Conservation (phyloP, 352 stramenopile species). For the Phytophthora palmivora region DNA sequence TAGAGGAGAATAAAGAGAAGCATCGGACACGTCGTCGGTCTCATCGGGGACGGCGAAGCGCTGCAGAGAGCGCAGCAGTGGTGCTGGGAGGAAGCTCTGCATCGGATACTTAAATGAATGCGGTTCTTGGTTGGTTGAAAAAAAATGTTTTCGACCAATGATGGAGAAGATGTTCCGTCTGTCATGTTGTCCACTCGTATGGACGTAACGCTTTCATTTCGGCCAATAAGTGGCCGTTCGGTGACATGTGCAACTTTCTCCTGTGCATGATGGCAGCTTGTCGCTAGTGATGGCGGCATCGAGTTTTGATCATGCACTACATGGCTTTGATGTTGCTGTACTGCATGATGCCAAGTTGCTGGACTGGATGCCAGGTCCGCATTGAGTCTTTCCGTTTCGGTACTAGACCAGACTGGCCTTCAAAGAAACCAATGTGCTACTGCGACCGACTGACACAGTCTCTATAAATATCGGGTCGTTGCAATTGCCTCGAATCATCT, state of each 20-base stretch:
- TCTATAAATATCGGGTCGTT: constrained; percentile 2
- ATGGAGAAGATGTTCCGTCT: neutral
- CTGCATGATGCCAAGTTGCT: neutral
- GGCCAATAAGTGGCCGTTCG: constrained; percentile 12
- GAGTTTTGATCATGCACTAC: neutral
- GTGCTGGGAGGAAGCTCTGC: constrained; percentile 34
- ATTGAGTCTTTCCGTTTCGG: constrained; percentile 19
- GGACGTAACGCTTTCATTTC: constrained; percentile 9
- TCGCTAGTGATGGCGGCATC: neutral
- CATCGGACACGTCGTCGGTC: constrained; percentile 6
- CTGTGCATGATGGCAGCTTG: constrained; percentile 3
- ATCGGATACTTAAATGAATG: constrained; percentile 2
- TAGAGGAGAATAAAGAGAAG: constrained; percentile 13
- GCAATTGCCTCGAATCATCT: neutral
- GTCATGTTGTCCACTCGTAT: constrained; percentile 9
- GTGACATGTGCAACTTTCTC: constrained; percentile 7
- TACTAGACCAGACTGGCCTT: constrained; percentile 10
- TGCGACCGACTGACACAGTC: constrained; percentile 4
- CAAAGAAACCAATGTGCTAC: constrained; percentile 8
- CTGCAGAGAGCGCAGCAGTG: constrained; percentile 48
- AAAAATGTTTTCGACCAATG: constrained; percentile 8
- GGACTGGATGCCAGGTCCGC: neutral
- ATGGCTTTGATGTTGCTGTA: neutral
- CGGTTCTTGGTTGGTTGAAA: constrained; percentile 19
- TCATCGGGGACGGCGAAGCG: constrained; percentile 35